Percentiles rank a stretch among this genome's conserved stretches.
These are phyloP conservation scores for Chaetomiaceae sp. DNA, from an alignment of 2,329 filamentous ascomycete species.

Conservation along the genomic window DNA sequence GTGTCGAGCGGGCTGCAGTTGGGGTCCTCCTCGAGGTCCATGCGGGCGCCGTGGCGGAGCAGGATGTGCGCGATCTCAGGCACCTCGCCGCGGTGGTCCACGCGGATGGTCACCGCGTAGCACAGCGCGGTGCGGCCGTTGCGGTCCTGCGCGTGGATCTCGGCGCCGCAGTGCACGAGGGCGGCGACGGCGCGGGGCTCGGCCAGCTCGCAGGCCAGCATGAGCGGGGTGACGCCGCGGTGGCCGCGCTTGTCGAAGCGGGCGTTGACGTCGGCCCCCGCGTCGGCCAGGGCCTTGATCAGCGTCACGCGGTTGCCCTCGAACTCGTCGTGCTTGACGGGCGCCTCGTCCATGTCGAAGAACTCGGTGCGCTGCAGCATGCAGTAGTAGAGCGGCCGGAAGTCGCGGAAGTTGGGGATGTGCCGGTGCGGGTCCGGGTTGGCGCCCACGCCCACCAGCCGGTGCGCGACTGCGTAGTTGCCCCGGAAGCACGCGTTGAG, in stretches of 20 bases:
- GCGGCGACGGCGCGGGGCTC: conserved; percentile 19
- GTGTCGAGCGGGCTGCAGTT: conserved; percentile 18
- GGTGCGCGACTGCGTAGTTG: conserved; percentile 22
- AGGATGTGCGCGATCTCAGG: conserved; percentile 18
- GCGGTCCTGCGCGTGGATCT: conserved; percentile 20
- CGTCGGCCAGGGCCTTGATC: conserved; percentile 18
- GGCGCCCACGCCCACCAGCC: conserved; percentile 19
- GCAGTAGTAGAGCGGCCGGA: conserved; percentile 22
- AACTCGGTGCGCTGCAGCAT: conserved; percentile 20
- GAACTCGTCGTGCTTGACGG: conserved; percentile 21
- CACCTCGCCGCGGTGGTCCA: conserved; percentile 19
- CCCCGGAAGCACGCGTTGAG: conserved; percentile 22
- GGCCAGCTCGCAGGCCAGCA: conserved; percentile 22
- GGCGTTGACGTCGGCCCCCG: conserved; percentile 20
- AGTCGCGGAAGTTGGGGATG: conserved; percentile 20
- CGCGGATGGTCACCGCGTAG: conserved; percentile 16
- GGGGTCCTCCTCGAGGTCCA: conserved; percentile 21
- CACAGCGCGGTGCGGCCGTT: conserved; percentile 16
- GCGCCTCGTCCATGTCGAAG: conserved; percentile 19
- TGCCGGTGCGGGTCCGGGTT: conserved; percentile 20
- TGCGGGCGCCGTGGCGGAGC: conserved; percentile 16
- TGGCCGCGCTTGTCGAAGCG: conserved; percentile 21
- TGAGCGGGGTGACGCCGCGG: conserved; percentile 17
- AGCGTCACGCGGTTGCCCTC: conserved; percentile 21
- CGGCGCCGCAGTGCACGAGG: conserved; percentile 19